Percentiles rank a stretch among this genome's conserved stretches.
phyloP scores from a whole-genome alignment of 2,329 filamentous ascomycete genomes.

The Pseudocercospora eumusae region DNA sequence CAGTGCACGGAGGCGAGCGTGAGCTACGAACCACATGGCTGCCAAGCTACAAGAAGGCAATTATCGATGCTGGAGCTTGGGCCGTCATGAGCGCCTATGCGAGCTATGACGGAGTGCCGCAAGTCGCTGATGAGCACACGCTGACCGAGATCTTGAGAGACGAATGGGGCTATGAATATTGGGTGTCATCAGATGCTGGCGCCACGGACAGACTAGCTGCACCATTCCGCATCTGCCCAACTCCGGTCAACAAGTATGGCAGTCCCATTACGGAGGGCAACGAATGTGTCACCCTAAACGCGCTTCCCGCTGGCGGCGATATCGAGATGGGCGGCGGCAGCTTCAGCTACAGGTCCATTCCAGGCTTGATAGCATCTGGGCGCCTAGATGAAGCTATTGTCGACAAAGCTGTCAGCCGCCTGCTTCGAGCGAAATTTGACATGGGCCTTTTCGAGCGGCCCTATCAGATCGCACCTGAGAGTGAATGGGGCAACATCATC shows the following conservation, averaged over 20 bases:
- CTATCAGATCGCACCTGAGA: conserved; percentile 59
- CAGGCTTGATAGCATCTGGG: conserved; percentile 62
- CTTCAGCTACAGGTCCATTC: conserved; percentile 69
- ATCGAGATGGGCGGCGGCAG: conserved; percentile 76
- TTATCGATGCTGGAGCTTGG: conserved; percentile 68
- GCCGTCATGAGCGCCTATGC: conserved; percentile 73
- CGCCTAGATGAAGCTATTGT: conserved; percentile 61
- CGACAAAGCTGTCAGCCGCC: conserved; percentile 65
- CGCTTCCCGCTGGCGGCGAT: conserved; percentile 69
- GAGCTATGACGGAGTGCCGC: conserved; percentile 70
- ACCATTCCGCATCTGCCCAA: conserved; percentile 64
- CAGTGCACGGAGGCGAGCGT: conserved; percentile 58
- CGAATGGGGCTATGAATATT: conserved; percentile 74
- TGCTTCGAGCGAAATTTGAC: conserved; percentile 68
- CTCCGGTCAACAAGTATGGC: conserved; percentile 35
- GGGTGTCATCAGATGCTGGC: conserved; percentile 66
- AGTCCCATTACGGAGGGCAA: conserved; percentile 59
- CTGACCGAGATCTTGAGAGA: conserved; percentile 68
- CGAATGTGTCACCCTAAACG: conserved; percentile 63
- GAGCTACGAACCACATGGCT: conserved; percentile 57
- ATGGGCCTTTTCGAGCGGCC: conserved; percentile 72
- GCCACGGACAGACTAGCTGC: conserved; percentile 68
- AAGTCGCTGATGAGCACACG: conserved; percentile 64
- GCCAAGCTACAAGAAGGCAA: conserved; percentile 66
- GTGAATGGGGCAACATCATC: conserved; percentile 60